These are phyloP conservation scores for Suhomyces yuchorum DNA, from an alignment of 1,139 yeast species.

Conservation along the genomic window DNA sequence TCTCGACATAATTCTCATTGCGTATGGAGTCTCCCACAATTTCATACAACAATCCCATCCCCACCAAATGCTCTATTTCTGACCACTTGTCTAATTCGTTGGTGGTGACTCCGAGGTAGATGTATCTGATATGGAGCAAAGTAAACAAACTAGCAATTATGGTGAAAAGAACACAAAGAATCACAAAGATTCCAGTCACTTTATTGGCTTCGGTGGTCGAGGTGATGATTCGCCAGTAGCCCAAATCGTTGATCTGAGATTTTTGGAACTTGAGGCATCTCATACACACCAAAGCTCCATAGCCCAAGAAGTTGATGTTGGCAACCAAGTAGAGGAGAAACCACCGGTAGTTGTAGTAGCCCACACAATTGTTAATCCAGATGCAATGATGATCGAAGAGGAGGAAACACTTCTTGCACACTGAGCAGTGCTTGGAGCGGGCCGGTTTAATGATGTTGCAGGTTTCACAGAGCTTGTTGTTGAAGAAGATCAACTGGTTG, in stretches of 20 bases:
- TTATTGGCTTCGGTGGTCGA: slow-evolving; percentile 38
- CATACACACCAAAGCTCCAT: slow-evolving; percentile 57
- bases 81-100: slow-evolving; percentile 88
- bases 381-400: slow-evolving; percentile 89
- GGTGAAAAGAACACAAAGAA: slow-evolving; percentile 56
- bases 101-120: slow-evolving; percentile 85
- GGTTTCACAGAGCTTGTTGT: slow-evolving; percentile 48
- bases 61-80: slow-evolving; percentile 61
- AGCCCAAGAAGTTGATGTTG: slow-evolving; percentile 56
- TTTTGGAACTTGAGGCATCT: slow-evolving; percentile 20
- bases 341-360: slow-evolving; percentile 71
- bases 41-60: slow-evolving; percentile 34
- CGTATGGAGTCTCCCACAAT: slow-evolving; percentile 12
- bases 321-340: slow-evolving; percentile 63
- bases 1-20: slow-evolving; percentile 24
- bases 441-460: slow-evolving; percentile 79
- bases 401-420: slow-evolving; percentile 67
- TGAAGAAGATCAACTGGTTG: slow-evolving; percentile 64
- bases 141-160: slow-evolving; percentile 60
- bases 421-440: slow-evolving; percentile 84
- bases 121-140: slow-evolving; percentile 59
- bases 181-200: slow-evolving; percentile 52
- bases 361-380: slow-evolving; percentile 94
- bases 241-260: slow-evolving; percentile 14
- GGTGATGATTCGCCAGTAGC: slow-evolving; percentile 32